Percentiles rank a stretch among this genome's conserved stretches.
These are phyloP conservation scores for Candida manassasensis DNA, from an alignment of 805 yeast species.

Conservation along the genomic window DNA sequence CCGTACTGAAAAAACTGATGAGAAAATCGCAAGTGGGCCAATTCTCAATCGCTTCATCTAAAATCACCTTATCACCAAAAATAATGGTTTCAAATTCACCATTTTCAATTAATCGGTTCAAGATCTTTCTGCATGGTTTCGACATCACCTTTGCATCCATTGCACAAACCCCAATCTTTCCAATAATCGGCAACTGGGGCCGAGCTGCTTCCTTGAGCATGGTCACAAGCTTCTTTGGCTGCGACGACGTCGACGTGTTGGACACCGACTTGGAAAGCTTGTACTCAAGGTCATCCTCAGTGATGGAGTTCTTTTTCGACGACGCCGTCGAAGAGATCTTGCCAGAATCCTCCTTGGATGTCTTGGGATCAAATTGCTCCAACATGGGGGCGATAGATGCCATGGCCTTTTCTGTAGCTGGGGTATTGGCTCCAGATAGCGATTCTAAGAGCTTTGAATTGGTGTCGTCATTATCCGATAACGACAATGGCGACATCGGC, in stretches of 20 bases:
- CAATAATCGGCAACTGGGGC: conserved; percentile 64
- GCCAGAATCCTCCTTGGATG: conserved; percentile 32
- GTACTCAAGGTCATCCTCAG: conserved; percentile 6
- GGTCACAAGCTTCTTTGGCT: conserved; percentile 21
- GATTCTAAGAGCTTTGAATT: neutral
- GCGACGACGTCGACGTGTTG: conserved; percentile 28
- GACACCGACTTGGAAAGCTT: conserved; percentile 33
- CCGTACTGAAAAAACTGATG: conserved; percentile 89
- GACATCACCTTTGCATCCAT: conserved; percentile 96
- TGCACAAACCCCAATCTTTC: conserved; percentile 97
- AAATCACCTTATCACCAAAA: conserved; percentile 93
- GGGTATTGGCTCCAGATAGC: conserved; percentile 10
- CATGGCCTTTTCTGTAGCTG: conserved; percentile 53
- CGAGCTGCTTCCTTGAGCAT: conserved; percentile 34
- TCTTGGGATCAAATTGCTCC: conserved; percentile 68
- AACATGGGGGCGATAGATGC: conserved; percentile 78
- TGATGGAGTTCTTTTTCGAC: conserved; percentile 5
- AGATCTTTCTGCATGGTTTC: conserved; percentile 89
- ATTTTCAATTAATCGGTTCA: conserved; percentile 80
- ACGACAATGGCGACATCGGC: conserved; percentile 32
- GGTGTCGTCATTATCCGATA: conserved; percentile 14
- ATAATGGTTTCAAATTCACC: conserved; percentile 97
- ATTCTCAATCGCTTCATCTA: conserved; percentile 90
- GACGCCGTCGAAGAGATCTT: conserved; percentile 5
- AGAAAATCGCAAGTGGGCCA: conserved; percentile 99